Base-by-base conservation (phyloP, 2,329 filamentous ascomycete species). In the Phyllosticta ampelicida region DNA sequence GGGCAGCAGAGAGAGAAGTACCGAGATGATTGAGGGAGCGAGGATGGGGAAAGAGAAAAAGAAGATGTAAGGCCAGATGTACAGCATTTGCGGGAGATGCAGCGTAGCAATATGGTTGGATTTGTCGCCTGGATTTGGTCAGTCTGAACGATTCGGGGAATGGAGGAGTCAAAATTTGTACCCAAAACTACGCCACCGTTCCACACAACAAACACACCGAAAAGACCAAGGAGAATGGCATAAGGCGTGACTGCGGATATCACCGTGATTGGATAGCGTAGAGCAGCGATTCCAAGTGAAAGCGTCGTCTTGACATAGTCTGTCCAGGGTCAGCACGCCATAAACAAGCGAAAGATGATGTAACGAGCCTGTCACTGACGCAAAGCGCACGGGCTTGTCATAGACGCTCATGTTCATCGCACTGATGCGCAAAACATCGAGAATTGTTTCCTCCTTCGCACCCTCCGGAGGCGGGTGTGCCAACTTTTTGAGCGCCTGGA, bases 131-230 rank as follows among this genome's bases (percentile, higher is more conserved):
- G 58, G 3, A 20, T 20, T 10, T 1, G 48, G 66, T 51, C 30
- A 53, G 48, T 28, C 36, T 60, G 18, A 21, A 48, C 49, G 53
- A 59, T 53, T 6, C 51, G 23, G 51, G 30, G 48, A 5, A 23
- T 28, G 51, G 21, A 9, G 11, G 6, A 1, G 9, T 21, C n/a
- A 28, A 28, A 29, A 48, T 13, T 62, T 77, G 63, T 75, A 87
- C 89, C 91, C 2, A 99, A 81, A 1, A 97, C 94, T 18, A 99
- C 92, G 10, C 91, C 86, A 6, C 88, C 87, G 65, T 99, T 99
- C 87, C 87, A 94, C 9, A 80, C 65, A 0, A 97, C 85, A 68
- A 97, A 97, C 0, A 70, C 76, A 2, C 72, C 81, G 67, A 99
- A 99, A 0, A 82, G 73, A 0, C 68, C 68, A 8, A 96, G 72